Conservation (phyloP, 257 asterid genomes). For the Thymus quinquecostatus region DNA sequence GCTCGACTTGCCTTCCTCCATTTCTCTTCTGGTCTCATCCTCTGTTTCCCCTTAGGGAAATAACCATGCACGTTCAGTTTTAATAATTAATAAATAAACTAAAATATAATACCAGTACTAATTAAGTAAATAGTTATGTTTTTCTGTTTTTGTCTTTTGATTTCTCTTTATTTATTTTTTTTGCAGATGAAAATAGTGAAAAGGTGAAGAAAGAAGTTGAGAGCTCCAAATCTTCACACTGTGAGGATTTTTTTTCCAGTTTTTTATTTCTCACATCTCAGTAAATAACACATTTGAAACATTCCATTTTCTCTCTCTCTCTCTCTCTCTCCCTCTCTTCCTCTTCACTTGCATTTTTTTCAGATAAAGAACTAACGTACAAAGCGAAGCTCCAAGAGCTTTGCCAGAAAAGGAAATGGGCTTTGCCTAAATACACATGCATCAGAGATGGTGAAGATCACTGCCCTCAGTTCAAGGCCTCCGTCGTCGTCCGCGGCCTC, state of each 20-base stretch:
- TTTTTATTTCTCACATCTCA: too few species aligned
- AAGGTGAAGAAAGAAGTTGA: background rate
- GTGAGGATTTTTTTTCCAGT: background rate
- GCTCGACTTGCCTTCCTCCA: constrained; percentile 53
- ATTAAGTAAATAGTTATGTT: too few species aligned
- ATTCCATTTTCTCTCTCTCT: background rate
- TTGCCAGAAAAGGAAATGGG: constrained; percentile 50
- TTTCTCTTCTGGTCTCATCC: constrained; percentile 42
- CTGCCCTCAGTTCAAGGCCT: constrained; percentile 51
- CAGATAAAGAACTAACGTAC: constrained; percentile 31
- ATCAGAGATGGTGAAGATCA: constrained; percentile 53
- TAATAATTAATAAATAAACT: too few species aligned
- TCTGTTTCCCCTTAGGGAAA: background rate
- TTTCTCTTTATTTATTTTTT: background rate
- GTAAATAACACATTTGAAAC: background rate
- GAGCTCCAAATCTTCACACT: background rate
- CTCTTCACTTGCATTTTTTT: background rate
- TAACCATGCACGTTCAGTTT: too few species aligned
- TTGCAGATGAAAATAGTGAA: background rate
- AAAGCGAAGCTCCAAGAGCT: constrained; percentile 55
- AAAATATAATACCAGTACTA: too few species aligned
- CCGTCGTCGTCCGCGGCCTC: constrained; percentile 44
- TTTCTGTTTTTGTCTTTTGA: too few species aligned
- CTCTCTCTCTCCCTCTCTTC: too few species aligned
- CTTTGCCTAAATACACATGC: constrained; percentile 45